phyloP scores from a whole-genome alignment of 1,139 yeast species.

The Kazachstania sp. region DNA sequence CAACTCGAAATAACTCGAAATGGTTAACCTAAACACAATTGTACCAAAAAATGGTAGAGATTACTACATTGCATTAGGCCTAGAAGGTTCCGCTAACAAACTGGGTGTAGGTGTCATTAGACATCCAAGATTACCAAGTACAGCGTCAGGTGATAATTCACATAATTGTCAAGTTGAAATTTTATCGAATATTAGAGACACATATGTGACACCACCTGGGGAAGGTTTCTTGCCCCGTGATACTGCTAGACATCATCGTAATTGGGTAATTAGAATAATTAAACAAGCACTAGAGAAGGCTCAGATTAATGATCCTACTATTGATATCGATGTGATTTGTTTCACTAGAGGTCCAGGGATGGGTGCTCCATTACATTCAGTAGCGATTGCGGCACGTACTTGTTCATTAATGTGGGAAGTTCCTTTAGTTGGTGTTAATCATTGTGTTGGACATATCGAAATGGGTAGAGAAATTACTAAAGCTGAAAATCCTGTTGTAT shows the following conservation, averaged over 20 bases:
- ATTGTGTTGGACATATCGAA: slow-evolving; percentile 95
- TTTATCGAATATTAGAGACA: slow-evolving; percentile 81
- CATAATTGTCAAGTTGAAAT: slow-evolving; percentile 48
- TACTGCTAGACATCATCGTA: slow-evolving; percentile 91
- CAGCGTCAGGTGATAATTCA: slow-evolving; percentile 34
- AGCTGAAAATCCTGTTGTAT: slow-evolving; percentile 88
- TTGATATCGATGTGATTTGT: slow-evolving; percentile 80
- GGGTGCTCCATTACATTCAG: slow-evolving; percentile 97
- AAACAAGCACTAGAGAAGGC: slow-evolving; percentile 61
- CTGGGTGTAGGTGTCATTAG: slow-evolving; percentile 87
- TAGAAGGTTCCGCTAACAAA: slow-evolving; percentile 96
- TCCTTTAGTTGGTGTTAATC: slow-evolving; percentile 92
- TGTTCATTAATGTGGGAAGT: slow-evolving; percentile 69
- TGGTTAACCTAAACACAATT: slow-evolving; percentile 23
- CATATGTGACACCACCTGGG: slow-evolving; percentile 94
- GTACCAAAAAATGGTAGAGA: slow-evolving; percentile 34
- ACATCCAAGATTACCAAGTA: slow-evolving; percentile 48
- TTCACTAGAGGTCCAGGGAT: slow-evolving; percentile 98
- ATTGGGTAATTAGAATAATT: slow-evolving; percentile 85
- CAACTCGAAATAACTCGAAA: not conserved
- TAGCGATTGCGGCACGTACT: slow-evolving; percentile 87
- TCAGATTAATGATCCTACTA: slow-evolving; percentile 33
- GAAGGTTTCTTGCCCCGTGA: slow-evolving; percentile 95
- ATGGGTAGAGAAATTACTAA: slow-evolving; percentile 99
- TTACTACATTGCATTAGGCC: slow-evolving; percentile 68